phyloP scores from a whole-genome alignment of 768 basidiomycete species.

The Dioszegia crocea region DNA sequence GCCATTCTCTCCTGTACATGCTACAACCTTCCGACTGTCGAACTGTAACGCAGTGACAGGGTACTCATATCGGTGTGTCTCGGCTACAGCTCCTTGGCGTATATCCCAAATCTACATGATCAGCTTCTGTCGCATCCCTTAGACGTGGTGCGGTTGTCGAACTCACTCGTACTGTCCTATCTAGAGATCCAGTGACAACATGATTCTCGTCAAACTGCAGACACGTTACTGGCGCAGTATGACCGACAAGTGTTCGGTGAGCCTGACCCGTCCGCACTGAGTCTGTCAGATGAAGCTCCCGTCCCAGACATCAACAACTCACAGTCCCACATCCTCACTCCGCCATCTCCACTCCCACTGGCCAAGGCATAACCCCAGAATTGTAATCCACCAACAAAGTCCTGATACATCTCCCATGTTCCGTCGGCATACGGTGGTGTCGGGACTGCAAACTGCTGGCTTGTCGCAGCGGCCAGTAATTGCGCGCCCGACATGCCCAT shows the following conservation, averaged over 20 bases:
- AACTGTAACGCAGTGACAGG: slow-evolving; percentile 89
- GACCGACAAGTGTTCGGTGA: slow-evolving; percentile 85
- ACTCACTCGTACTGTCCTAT: slow-evolving; percentile 81
- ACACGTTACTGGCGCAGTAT: slow-evolving; percentile 88
- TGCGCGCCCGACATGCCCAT: slow-evolving; percentile 42
- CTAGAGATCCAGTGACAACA: slow-evolving; percentile 85
- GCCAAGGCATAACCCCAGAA: slow-evolving; percentile 99
- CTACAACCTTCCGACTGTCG: slow-evolving; percentile 86
- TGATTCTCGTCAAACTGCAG: slow-evolving; percentile 93
- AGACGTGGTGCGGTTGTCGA: neutral
- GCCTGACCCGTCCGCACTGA: slow-evolving; percentile 96
- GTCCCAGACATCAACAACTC: slow-evolving; percentile 50
- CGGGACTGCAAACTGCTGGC: slow-evolving; percentile 66
- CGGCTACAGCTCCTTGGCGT: slow-evolving; percentile 77
- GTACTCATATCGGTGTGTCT: slow-evolving; percentile 85
- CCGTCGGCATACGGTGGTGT: slow-evolving; percentile 86
- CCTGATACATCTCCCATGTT: slow-evolving; percentile 89
- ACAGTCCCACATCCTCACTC: slow-evolving; percentile 99
- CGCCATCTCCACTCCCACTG: slow-evolving; percentile 94
- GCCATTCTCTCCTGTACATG: slow-evolving; percentile 88
- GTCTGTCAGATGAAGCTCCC: neutral
- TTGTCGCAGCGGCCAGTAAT: slow-evolving; percentile 56
- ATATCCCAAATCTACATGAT: slow-evolving; percentile 84
- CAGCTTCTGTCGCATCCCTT: neutral
- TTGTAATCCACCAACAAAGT: slow-evolving; percentile 95